Conservation (phyloP, 2,329 filamentous ascomycete species). For the Xylaria multiplex region DNA sequence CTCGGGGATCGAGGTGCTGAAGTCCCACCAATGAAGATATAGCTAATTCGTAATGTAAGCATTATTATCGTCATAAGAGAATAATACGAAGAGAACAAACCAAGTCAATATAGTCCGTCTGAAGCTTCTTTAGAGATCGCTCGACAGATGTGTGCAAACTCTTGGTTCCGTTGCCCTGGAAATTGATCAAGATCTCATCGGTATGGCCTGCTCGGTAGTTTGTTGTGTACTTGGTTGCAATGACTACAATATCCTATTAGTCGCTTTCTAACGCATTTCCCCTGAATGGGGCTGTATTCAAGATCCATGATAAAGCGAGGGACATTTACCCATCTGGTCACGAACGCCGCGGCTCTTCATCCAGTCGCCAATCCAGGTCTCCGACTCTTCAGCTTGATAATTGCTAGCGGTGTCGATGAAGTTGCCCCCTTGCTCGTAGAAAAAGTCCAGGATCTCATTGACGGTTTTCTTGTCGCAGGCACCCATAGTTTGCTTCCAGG, state of each 20-base stretch:
- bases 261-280: not conserved
- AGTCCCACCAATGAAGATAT: constrained; percentile 75
- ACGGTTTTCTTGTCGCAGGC: constrained; percentile 70
- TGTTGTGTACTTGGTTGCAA: constrained; percentile 76
- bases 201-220: constrained; percentile 60
- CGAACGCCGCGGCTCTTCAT: constrained; percentile 71
- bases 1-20: constrained; percentile 70
- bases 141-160: constrained; percentile 66
- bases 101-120: constrained; percentile 76
- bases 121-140: constrained; percentile 67
- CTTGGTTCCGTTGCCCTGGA: constrained; percentile 69
- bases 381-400: constrained; percentile 72
- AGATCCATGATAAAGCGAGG: constrained; percentile 1
- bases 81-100: constrained; percentile 49
- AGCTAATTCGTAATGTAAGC: constrained; percentile 52
- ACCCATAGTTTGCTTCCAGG: constrained; percentile 69
- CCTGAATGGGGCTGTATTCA: not conserved
- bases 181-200: constrained; percentile 61
- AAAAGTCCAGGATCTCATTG: constrained; percentile 74
- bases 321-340: constrained; percentile 67
- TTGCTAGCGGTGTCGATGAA: constrained; percentile 79
- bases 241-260: constrained; percentile 55
- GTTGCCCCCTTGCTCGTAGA: constrained; percentile 71
- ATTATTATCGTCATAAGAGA: not conserved
- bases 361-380: constrained; percentile 76